These are phyloP conservation scores for Calonectria pauciramosa DNA, from an alignment of 2,329 filamentous ascomycete species.

Conservation along the genomic window DNA sequence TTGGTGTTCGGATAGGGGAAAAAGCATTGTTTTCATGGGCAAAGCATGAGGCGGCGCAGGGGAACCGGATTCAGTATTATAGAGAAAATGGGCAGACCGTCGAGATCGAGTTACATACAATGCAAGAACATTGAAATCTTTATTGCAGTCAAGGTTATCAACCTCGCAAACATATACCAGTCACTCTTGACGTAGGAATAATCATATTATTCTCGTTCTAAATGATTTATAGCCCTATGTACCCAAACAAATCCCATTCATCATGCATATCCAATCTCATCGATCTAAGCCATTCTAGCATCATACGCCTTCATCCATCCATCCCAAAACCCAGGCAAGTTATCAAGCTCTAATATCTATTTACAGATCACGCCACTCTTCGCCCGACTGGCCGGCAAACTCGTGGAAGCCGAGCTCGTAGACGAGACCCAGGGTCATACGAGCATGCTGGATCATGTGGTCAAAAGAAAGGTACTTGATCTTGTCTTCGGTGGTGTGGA, in stretches of 20 bases:
- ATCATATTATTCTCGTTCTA: neutral
- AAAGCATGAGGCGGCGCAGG: constrained; percentile 33
- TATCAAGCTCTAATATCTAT: neutral
- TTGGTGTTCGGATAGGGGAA: constrained; percentile 7
- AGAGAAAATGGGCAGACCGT: constrained; percentile 23
- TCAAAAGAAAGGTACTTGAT: constrained; percentile 84
- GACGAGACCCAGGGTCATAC: constrained; percentile 84
- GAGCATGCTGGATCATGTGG: constrained; percentile 93
- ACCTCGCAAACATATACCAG: too few species aligned
- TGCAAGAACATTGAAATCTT: neutral
- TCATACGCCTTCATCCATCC: constrained; percentile 6
- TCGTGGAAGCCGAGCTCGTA: constrained; percentile 87
- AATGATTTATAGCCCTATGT: neutral
- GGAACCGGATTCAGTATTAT: constrained; percentile 35
- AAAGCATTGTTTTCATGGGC: constrained; percentile 15
- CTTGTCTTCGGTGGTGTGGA: constrained; percentile 78
- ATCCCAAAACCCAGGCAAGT: neutral
- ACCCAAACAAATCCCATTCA: neutral
- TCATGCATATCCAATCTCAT: neutral
- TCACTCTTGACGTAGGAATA: neutral
- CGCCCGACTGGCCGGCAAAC: constrained; percentile 63
- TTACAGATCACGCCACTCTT: constrained; percentile 54
- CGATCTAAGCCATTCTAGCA: constrained; percentile 5
- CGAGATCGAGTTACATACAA: neutral
- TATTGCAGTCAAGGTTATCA: neutral